Base-by-base conservation (phyloP, 345 rosid genomes). In the Salix caprea region DNA sequence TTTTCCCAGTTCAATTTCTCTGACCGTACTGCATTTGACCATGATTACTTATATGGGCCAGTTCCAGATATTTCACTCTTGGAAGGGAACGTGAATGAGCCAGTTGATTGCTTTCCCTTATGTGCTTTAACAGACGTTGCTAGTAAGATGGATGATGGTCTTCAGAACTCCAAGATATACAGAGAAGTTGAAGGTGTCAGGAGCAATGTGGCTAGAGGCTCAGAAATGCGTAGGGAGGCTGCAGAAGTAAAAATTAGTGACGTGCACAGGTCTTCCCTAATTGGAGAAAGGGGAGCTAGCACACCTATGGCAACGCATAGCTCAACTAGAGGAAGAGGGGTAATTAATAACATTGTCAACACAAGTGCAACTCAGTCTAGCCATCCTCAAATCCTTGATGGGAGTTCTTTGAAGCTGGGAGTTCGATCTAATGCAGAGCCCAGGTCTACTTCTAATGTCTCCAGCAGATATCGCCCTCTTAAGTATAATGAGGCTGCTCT, bases 341-440 rank as follows among this genome's bases (percentile, higher is more conserved):
- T 52, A 67, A 75, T 58, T 50, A 62, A 42, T 30, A n/a, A 74
- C 72, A 56, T 9, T 19, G 62, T 21, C 23, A 30, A 56, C 46
- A 56, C 65, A 50, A 42, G 78, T 54, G 28, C 26, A 36, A 54
- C 37, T 72, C 76, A 76, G 62, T 58, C 73, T 15, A 16, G 42
- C 72, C 32, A 69, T 71, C 72, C 68, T 23, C 73, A 75, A 71
- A 64, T 67, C 19, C 77, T 76, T 37, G 77, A 80, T 84, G 86
- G 79, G 28, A 69, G 65, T 68, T 68, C 69, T 75, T 79, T 78
- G 65, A 79, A 69, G 44, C 79, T 76, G 69, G 79, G 79, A 50
- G 69, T 39, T 52, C 76, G 84, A 24, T 28, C 28, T 73, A 48
- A 61, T 74, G 36, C 68, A 52, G 76, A 73, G 74, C 46, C 77